phyloP scores from a whole-genome alignment of 179 eudicot genomes.

The Beta macrorhiza region DNA sequence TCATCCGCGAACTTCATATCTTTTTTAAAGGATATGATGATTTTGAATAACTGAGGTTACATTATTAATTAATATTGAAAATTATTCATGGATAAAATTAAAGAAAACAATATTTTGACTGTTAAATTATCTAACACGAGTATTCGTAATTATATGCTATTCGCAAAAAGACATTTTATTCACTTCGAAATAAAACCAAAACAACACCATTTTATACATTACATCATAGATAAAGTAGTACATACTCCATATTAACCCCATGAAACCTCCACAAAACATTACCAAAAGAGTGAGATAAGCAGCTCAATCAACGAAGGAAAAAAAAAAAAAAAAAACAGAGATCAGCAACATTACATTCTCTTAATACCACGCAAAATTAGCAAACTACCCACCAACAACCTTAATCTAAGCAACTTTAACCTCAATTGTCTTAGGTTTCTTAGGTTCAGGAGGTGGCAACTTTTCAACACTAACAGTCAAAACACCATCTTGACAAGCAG shows the following conservation, averaged over 20 bases:
- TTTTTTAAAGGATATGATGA: too few relatives aligned
- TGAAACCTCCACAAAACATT: not conserved
- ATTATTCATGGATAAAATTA: too few relatives aligned
- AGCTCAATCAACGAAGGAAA: too few relatives aligned
- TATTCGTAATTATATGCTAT: too few relatives aligned
- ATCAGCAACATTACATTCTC: not conserved
- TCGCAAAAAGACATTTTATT: not conserved
- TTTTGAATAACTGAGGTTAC: too few relatives aligned
- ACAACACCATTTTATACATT: not conserved
- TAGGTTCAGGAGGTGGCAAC: slow-evolving; percentile 67
- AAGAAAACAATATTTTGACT: too few relatives aligned
- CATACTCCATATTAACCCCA: not conserved
- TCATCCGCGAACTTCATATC: too few relatives aligned
- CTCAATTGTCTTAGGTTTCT: slow-evolving; percentile 66
- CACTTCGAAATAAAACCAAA: not conserved
- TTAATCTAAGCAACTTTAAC: slow-evolving; percentile 40
- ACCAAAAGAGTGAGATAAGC: too few relatives aligned
- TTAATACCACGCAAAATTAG: not conserved
- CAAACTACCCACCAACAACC: not conserved
- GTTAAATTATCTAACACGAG: too few relatives aligned
- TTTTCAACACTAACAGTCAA: slow-evolving; percentile 58
- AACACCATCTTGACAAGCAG: slow-evolving; percentile 65
- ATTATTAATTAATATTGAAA: too few relatives aligned
- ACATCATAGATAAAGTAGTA: not conserved
- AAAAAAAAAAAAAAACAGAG: too few relatives aligned